phyloP scores from a whole-genome alignment of 345 rosid species.

The Aurinia saxatilis region DNA sequence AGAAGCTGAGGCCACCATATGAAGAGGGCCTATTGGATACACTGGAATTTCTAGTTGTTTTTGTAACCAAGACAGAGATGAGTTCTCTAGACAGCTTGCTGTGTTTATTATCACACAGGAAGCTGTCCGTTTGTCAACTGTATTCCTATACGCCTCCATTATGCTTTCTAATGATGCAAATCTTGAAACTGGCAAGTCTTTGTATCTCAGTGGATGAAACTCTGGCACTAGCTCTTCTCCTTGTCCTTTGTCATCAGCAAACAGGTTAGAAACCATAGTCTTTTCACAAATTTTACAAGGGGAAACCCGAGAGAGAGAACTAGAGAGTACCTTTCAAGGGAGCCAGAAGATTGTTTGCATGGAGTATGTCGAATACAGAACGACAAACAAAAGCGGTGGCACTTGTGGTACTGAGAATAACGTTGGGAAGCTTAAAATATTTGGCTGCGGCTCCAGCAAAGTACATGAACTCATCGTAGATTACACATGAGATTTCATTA shows the following conservation, averaged over 20 bases:
- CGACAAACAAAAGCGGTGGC: slow-evolving; percentile 23
- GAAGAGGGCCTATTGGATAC: slow-evolving; percentile 27
- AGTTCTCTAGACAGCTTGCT: slow-evolving; percentile 17
- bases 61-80: background rate
- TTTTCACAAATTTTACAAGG: no score
- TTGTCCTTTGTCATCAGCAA: background rate
- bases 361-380: background rate
- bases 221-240: slow-evolving; percentile 6
- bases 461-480: slow-evolving; percentile 32
- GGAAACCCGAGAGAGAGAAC: background rate
- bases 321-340: background rate
- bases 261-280: background rate
- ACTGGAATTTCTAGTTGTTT: slow-evolving; percentile 1
- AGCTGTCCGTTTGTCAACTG: slow-evolving; percentile 10
- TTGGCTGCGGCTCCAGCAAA: slow-evolving; percentile 10
- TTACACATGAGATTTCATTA: slow-evolving; percentile 31
- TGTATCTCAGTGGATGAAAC: slow-evolving; percentile 15
- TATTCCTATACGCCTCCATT: background rate
- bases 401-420: no score
- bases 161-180: slow-evolving; percentile 4
- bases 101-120: slow-evolving; percentile 24
- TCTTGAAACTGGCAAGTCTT: slow-evolving; percentile 12
- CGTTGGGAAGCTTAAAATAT: slow-evolving; percentile 1
- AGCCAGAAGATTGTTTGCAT: background rate
- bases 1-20: slow-evolving; percentile 13